These are phyloP conservation scores for Massarina eburnea DNA, from an alignment of 2,329 filamentous ascomycete genomes.

Conservation along the genomic window DNA sequence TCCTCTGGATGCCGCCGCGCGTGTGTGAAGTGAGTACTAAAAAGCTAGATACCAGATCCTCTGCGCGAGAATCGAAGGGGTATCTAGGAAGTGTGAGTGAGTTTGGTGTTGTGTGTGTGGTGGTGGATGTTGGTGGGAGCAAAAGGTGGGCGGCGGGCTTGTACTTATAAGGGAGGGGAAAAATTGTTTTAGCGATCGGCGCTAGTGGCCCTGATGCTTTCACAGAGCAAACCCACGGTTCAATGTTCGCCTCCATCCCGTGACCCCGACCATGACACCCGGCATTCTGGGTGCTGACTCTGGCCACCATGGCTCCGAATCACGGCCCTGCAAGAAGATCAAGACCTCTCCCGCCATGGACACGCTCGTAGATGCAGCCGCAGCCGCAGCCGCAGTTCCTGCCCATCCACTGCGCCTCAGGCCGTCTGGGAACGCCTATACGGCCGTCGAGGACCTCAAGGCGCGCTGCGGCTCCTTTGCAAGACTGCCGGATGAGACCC, in stretches of 20 bases:
- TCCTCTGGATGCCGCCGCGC: slow-evolving; percentile 46
- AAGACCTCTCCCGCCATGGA: slow-evolving; percentile 29
- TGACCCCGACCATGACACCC: slow-evolving; percentile 35
- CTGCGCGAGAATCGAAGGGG: slow-evolving; percentile 47
- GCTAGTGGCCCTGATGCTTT: slow-evolving; percentile 4
- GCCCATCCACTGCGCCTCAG: slow-evolving; percentile 82
- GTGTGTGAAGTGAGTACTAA: slow-evolving; percentile 27
- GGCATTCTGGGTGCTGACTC: slow-evolving; percentile 31
- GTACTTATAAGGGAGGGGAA: background rate
- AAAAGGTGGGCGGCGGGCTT: slow-evolving; percentile 13
- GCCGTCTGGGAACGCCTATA: slow-evolving; percentile 81
- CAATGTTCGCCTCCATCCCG: slow-evolving; percentile 13
- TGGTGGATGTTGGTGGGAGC: slow-evolving; percentile 22
- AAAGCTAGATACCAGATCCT: slow-evolving; percentile 53
- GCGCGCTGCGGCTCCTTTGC: slow-evolving; percentile 66
- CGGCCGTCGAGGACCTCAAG: slow-evolving; percentile 67
- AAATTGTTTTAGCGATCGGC: slow-evolving; percentile 2
- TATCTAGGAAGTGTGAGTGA: slow-evolving; percentile 47
- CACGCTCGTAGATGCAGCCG: slow-evolving; percentile 29
- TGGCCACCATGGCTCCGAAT: slow-evolving; percentile 24
- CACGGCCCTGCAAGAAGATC: slow-evolving; percentile 39
- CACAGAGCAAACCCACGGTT: slow-evolving; percentile 3
- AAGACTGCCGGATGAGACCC: slow-evolving; percentile 75
- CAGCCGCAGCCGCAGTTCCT: slow-evolving; percentile 62
- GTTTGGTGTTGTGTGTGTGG: slow-evolving; percentile 28